Evolutionary conservation across 2,329 filamentous ascomycete species (phyloP).

Genomic region (Hawksworthiomyces lignivorus): DNA sequence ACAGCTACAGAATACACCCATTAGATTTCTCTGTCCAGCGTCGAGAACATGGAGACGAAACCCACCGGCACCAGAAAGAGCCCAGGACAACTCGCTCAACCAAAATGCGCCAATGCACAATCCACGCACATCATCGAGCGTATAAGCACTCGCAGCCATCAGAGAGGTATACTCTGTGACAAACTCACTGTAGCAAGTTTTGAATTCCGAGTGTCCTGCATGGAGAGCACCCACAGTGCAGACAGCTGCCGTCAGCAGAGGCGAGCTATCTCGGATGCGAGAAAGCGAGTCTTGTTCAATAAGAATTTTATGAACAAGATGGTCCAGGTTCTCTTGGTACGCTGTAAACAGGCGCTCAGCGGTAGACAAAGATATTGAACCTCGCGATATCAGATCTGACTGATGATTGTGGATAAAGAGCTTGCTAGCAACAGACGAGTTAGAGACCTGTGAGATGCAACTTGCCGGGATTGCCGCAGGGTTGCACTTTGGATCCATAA

Average conservation of each 20-base stretch:
- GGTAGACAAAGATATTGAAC: no score
- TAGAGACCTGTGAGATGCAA: conserved; percentile 5
- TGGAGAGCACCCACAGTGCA: conserved; percentile 9
- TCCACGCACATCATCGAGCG: conserved; percentile 5
- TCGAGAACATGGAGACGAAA: no score
- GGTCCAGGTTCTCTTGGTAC: conserved; percentile 8
- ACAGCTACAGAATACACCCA: no score
- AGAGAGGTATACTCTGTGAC: not conserved
- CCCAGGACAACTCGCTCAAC: conserved; percentile 8
- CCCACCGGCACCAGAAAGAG: no score
- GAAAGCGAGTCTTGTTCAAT: not conserved
- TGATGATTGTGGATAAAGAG: not conserved
- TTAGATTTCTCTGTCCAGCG: no score
- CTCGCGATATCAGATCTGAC: no score
- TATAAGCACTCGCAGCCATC: not conserved
- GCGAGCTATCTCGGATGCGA: not conserved
- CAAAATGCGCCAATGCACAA: conserved; percentile 10
- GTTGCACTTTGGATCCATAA: conserved; percentile 3
- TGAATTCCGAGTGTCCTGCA: not conserved
- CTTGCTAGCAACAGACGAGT: not conserved
- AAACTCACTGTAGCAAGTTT: not conserved
- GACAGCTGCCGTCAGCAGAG: conserved; percentile 1
- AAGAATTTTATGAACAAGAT: conserved; percentile 7
- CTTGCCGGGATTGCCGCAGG: conserved; percentile 2
- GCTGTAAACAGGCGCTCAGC: no score